Evolutionary conservation across 2,329 filamentous ascomycete genomes (phyloP).

Genomic region (Fusarium continuum): DNA sequence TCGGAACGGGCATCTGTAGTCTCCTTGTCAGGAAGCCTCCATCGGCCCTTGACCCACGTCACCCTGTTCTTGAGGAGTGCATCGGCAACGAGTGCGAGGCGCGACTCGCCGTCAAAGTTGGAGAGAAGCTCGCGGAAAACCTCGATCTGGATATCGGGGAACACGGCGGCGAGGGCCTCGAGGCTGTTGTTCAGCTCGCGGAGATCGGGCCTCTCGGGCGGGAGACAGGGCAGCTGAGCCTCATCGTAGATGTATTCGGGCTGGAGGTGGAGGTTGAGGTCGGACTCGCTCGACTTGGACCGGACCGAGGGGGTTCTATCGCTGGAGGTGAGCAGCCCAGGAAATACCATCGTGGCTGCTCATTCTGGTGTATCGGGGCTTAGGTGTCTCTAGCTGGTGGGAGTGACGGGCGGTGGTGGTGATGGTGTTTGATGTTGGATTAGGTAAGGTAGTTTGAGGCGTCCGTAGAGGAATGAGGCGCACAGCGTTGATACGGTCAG

Average conservation of each 20-base stretch:
- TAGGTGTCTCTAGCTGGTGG: background rate
- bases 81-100: slow-evolving; percentile 80
- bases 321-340: slow-evolving; percentile 57
- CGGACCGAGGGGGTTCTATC: slow-evolving; percentile 50
- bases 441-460: slow-evolving; percentile 26
- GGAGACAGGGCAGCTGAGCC: slow-evolving; percentile 59
- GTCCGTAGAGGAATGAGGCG: slow-evolving; percentile 16
- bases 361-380: slow-evolving; percentile 43
- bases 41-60: slow-evolving; percentile 75
- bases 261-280: slow-evolving; percentile 43
- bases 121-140: slow-evolving; percentile 84
- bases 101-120: slow-evolving; percentile 78
- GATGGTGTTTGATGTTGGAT: slow-evolving; percentile 18
- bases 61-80: slow-evolving; percentile 76
- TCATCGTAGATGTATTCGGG: slow-evolving; percentile 65
- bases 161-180: slow-evolving; percentile 73
- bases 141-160: slow-evolving; percentile 82
- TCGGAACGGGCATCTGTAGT: slow-evolving; percentile 42
- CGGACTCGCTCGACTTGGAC: slow-evolving; percentile 44
- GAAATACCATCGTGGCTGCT: slow-evolving; percentile 59
- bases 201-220: slow-evolving; percentile 68
- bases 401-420: slow-evolving; percentile 13
- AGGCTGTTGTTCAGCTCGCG: slow-evolving; percentile 76
- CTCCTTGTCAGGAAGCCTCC: slow-evolving; percentile 58
- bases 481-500: too few species aligned